Evolutionary conservation across 2,329 filamentous ascomycete species (phyloP), one percentile per base, ranked within the genome.

Genomic region (Colletotrichum lentis): DNA sequence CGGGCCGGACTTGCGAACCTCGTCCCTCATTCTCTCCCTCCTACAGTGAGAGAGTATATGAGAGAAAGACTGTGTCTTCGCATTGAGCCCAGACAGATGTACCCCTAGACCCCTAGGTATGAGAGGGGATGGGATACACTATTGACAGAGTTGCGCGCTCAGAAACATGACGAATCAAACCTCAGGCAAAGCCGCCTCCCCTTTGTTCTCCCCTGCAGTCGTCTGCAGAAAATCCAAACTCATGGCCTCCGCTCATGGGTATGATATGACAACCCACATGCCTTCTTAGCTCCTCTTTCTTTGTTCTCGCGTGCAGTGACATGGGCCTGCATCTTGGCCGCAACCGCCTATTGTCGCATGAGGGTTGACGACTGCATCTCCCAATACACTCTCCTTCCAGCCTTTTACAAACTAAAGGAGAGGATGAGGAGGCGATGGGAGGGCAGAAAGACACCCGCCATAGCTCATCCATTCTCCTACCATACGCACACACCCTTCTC

Each of bases 91-190:
- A 18, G 46, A 18, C 53, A 43, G 18, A 31, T 46, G 37, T 41
- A 49, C 31, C 16, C 31, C 31, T 31, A 50, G 16, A n/a, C 43
- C 43, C 59, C 24, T 24, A 64, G 64, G 24, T 64, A 35, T 24
- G 49, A 22, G 27, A 20, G 5, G 31, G 35, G 57, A 49, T 43
- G 31, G 35, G 63, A 55, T 37, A 39, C 52, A 56, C 59, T 20
- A 47, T 63, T 22, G 46, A n/a, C 47, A n/a, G 35, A 47, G 47
- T 52, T 20, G 46, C 35, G n/a, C 49, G 37, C 49, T 56, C 62
- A 62, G 57, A 69, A 58, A 69, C 63, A 67, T 67, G 62, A 67
- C 66, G 63, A 69, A 67, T 69, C 44, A 54, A 35, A 39, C 53
- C 44, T 39, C 56, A 67, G 67, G 31, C 63, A 67, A 27, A 57